Percentiles rank a stretch among this genome's conserved stretches.
These are phyloP conservation scores for Avicennia marina DNA, from an alignment of 257 asterid species.

Conservation along the genomic window DNA sequence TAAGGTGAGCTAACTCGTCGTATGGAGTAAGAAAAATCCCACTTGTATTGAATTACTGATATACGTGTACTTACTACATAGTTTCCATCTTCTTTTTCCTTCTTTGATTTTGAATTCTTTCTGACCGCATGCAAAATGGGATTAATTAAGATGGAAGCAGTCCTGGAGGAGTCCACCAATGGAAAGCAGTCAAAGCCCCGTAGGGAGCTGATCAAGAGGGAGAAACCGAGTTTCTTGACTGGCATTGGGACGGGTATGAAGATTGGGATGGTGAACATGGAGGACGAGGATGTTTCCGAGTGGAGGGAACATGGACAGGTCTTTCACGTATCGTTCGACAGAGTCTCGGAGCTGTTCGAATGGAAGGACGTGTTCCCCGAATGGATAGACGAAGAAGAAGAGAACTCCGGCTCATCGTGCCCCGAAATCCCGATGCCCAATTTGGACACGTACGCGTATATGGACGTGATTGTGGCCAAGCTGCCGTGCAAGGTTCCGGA, in stretches of 20 bases:
- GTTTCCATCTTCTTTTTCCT: background rate
- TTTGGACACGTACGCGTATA: slow-evolving; percentile 18
- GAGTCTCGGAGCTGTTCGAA: slow-evolving; percentile 45
- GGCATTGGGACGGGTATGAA: slow-evolving; percentile 38
- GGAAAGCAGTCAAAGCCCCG: slow-evolving; percentile 25
- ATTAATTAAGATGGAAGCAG: slow-evolving; percentile 58
- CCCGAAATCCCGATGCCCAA: slow-evolving; percentile 91
- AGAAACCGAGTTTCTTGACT: slow-evolving; percentile 58
- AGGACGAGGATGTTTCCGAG: slow-evolving; percentile 56
- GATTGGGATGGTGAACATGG: slow-evolving; percentile 81
- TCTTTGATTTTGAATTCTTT: background rate
- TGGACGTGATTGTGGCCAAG: slow-evolving; percentile 74
- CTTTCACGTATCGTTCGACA: slow-evolving; percentile 33
- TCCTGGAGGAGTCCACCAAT: slow-evolving; percentile 35
- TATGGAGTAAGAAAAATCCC: too few relatives aligned
- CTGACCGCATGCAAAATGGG: slow-evolving; percentile 37
- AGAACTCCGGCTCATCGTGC: slow-evolving; percentile 65
- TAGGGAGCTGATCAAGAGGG: slow-evolving; percentile 48
- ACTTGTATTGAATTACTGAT: background rate
- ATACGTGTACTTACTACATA: background rate
- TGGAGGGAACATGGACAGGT: slow-evolving; percentile 46
- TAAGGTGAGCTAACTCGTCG: slow-evolving; percentile 56
- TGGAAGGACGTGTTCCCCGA: slow-evolving; percentile 87
- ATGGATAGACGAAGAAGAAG: slow-evolving; percentile 98
- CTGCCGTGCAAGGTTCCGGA: slow-evolving; percentile 52